These are phyloP conservation scores for Chloris gayana DNA, from an alignment of 176 grass and related monocot species.

Conservation along the genomic window DNA sequence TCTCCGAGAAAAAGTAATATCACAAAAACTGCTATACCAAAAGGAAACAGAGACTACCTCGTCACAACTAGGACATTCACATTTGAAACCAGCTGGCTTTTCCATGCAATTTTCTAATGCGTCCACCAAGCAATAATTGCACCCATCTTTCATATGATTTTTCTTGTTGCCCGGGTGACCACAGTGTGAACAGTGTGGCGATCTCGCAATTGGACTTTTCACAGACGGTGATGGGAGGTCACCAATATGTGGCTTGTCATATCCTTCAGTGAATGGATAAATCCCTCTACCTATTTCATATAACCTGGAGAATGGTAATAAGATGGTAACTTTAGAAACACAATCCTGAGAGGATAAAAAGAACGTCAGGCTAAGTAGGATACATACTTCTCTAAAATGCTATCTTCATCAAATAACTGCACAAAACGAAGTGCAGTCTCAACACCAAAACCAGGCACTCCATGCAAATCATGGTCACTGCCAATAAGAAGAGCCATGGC, in stretches of 20 bases:
- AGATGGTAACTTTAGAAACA: slow-evolving; percentile 6
- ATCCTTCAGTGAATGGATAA: slow-evolving; percentile 54
- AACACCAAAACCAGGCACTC: slow-evolving; percentile 78
- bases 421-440: slow-evolving; percentile 85
- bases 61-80: slow-evolving; percentile 71
- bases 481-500: slow-evolving; percentile 88
- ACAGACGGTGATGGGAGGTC: slow-evolving; percentile 49
- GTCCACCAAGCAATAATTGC: slow-evolving; percentile 70
- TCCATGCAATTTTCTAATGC: slow-evolving; percentile 63
- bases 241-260: slow-evolving; percentile 39
- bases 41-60: slow-evolving; percentile 51
- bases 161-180: slow-evolving; percentile 93
- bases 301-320: slow-evolving; percentile 57
- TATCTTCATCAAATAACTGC: slow-evolving; percentile 65
- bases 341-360: slow-evolving; percentile 14
- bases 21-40: neutral
- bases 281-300: slow-evolving; percentile 66
- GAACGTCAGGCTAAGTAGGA: neutral
- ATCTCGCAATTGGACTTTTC: slow-evolving; percentile 48
- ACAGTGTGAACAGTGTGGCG: slow-evolving; percentile 72
- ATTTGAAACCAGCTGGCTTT: slow-evolving; percentile 79
- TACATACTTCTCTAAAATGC: slow-evolving; percentile 75
- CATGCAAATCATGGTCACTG: slow-evolving; percentile 80
- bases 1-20: neutral
- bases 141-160: slow-evolving; percentile 69